Percentiles rank a stretch among this genome's conserved stretches.
Conservation (phyloP, 768 basidiomycete species). For the Tylopilus sp. region DNA sequence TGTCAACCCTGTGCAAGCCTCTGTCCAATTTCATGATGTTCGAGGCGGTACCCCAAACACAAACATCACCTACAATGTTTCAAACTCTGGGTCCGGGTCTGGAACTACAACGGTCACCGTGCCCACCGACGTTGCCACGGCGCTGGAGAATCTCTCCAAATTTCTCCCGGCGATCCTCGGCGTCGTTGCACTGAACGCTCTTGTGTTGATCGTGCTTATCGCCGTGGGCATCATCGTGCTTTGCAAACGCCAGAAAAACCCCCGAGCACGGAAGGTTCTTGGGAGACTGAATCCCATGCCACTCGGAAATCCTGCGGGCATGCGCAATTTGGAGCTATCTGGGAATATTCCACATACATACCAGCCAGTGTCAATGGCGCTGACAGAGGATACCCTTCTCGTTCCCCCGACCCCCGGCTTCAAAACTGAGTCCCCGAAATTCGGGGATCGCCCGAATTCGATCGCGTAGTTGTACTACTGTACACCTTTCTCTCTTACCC, state of each 20-base stretch:
- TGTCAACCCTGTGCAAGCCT: constrained; percentile 65
- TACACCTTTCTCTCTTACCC: background rate
- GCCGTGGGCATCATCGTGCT: constrained; percentile 51
- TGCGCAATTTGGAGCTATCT: constrained; percentile 37
- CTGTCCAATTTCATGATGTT: constrained; percentile 60
- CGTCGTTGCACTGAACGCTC: constrained; percentile 73
- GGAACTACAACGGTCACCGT: constrained; percentile 48
- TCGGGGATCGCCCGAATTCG: constrained; percentile 41
- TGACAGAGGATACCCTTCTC: constrained; percentile 44
- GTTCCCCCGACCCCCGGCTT: constrained; percentile 61
- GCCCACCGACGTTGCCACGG: constrained; percentile 53
- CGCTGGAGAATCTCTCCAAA: constrained; percentile 58
- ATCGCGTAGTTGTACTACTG: constrained; percentile 32
- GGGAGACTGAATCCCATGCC: constrained; percentile 59
- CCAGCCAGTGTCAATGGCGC: constrained; percentile 61
- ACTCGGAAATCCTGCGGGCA: constrained; percentile 36
- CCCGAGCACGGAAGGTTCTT: constrained; percentile 33
- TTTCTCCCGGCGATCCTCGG: constrained; percentile 74
- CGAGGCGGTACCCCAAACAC: constrained; percentile 63
- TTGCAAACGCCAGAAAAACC: constrained; percentile 44
- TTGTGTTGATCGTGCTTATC: constrained; percentile 58
- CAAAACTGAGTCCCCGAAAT: constrained; percentile 31
- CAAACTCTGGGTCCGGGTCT: constrained; percentile 38
- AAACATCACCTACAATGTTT: constrained; percentile 66
- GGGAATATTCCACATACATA: constrained; percentile 49